Base-by-base conservation (phyloP, 208 protist species). In the Acanthamoeba triangularis region DNA sequence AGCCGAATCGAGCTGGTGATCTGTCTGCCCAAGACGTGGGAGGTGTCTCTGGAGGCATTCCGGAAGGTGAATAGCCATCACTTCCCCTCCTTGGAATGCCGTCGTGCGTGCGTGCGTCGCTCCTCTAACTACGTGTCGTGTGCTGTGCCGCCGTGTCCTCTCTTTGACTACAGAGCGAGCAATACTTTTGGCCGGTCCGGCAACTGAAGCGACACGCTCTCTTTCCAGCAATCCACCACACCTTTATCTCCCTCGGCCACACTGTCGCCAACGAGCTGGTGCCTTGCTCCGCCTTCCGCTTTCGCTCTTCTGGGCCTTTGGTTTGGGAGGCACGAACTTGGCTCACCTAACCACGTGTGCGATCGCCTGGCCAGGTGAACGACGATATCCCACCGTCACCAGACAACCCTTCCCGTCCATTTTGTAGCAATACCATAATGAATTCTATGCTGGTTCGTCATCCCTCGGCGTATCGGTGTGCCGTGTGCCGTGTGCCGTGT, bases 1-100 rank as follows among this genome's bases (percentile, higher is more conserved):
- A 90, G 82, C 35, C 56, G 49, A 41, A 90, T 90, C 82, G 82
- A 90, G 82, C 82, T 90, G 8, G 82, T 90, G 37, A 90, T 90
- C 7, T 90, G 82, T 25, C 56, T 90, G 33, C 82, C 82, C 28
- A 90, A 90, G 82, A 65, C 82, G n/a, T 90, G 82, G 82, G 82
- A 90, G 44, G 82, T 90, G 7, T 90, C 82, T 90, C 49, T 90
- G 18, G 82, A 90, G 37, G 82, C 82, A 7, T 90, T 90, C 33
- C 82, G 82, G 18, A 90, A 80, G 63, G 63, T 72, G 37, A 41
- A 67, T 7, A 67, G 52, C 52, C 52, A 20, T 5, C 28, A 13
- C 6, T 18, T 63, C 3, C 56, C 28, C 56, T 63, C 56, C 20
- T 4, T 4, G 56, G 13, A 54, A 18, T 54, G 49, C 49, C 2